Conservation (phyloP, 306 rosid genomes). For the Luffa acutangula region DNA sequence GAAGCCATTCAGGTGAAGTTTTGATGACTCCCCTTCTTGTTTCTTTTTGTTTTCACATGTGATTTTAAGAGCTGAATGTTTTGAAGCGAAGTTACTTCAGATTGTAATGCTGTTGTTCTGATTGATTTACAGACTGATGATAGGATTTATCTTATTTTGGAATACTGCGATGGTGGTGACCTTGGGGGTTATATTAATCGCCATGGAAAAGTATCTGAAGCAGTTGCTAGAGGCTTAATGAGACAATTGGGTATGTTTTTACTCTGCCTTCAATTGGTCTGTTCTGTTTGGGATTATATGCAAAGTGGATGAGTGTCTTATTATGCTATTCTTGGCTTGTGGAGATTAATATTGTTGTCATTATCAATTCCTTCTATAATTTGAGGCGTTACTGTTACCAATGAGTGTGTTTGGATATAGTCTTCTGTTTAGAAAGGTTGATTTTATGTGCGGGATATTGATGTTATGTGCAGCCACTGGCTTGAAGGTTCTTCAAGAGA, state of each 20-base stretch:
- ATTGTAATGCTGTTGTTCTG: constrained; percentile 8
- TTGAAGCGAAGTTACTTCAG: background rate
- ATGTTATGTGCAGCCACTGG: constrained; percentile 59
- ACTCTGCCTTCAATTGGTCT: background rate
- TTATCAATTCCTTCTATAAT: background rate
- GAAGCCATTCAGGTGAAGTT: constrained; percentile 49
- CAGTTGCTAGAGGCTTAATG: constrained; percentile 77
- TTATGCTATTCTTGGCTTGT: background rate
- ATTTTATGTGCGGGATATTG: constrained; percentile 12
- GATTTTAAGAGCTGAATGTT: background rate
- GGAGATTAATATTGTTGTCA: background rate
- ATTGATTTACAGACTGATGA: constrained; percentile 51
- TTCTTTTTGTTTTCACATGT: background rate
- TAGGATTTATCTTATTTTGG: constrained; percentile 83
- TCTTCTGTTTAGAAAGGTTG: background rate
- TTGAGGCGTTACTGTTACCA: background rate
- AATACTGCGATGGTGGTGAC: constrained; percentile 93
- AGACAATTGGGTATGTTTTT: constrained; percentile 60
- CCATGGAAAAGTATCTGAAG: constrained; percentile 62
- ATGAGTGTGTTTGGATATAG: background rate
- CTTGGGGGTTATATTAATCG: constrained; percentile 52
- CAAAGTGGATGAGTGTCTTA: background rate
- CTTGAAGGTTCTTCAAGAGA: constrained; percentile 78
- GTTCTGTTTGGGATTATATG: background rate
- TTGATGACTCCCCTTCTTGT: background rate